Evolutionary conservation across 192 early-diverging fungal genomes (phyloP), one percentile per base, ranked within the genome.

Genomic region (Lobosporangium transversale): DNA sequence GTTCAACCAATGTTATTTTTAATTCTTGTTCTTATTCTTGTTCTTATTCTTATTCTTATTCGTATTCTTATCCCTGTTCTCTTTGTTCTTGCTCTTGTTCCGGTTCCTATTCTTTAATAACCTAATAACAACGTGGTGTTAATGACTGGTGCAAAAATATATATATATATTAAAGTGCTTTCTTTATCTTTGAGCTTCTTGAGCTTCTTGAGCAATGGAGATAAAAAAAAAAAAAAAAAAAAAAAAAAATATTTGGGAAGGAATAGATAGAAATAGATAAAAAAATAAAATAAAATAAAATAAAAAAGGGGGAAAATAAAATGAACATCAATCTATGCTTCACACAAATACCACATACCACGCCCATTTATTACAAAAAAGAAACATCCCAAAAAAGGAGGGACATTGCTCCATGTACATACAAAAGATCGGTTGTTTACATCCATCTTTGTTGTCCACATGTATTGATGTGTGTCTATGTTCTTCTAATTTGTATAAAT

Each of bases 211-310:
- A n/a, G n/a, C n/a, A n/a, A n/a, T n/a, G n/a, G n/a, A 37, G 60
- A 40, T 51, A 32, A 32, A 21, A 55, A 47, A 30, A 32, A 30
- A 17, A 33, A 26, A 65, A 45, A 29, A 9, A 52, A 44, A 30
- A 32, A 44, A n/a, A 42, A 26, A 37, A 35, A 29, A 32, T 30
- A 24, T 21, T 56, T 11, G n/a, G 11, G 21, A 36, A 11, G 21
- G 8, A 2, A 44, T 5, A 14, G 30, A 42, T 7, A 2, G 29
- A 21, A 58, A 58, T 21, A 37, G 4, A 23, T 7, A 48, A 48
- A 48, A 58, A 58, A 36, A 43, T 20, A 35, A 56, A 31, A 42
- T 5, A 55, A 55, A 33, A 33, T 15, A 9, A 12, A 33, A 4
- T 20, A 36, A 18, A 17, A 36, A 55, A 2, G 23, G 23, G 14